phyloP scores from a whole-genome alignment of 2,329 filamentous ascomycete species.

The Claviceps pusilla region DNA sequence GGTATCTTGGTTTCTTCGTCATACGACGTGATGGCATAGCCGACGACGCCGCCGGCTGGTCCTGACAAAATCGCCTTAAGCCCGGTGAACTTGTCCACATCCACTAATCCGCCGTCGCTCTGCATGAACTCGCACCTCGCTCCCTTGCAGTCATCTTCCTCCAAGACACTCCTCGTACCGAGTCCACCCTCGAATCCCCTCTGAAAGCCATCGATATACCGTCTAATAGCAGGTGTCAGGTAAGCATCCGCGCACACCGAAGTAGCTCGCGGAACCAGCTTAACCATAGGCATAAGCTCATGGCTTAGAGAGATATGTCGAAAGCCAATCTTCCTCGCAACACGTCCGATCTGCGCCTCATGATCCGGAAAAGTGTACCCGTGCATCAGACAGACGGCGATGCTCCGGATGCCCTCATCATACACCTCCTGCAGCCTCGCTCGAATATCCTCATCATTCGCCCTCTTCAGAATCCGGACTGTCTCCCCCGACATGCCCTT shows the following conservation, averaged over 20 bases:
- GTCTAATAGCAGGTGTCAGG: constrained; percentile 24
- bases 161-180: constrained; percentile 47
- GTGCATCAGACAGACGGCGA: constrained; percentile 54
- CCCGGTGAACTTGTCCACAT: constrained; percentile 50
- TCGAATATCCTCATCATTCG: constrained; percentile 38
- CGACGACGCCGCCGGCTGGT: constrained; percentile 64
- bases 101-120: constrained; percentile 36
- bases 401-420: constrained; percentile 37
- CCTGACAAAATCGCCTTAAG: constrained; percentile 57
- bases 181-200: constrained; percentile 22
- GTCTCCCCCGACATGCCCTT: constrained; percentile 53
- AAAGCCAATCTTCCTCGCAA: constrained; percentile 28
- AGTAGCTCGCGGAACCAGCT: constrained; percentile 28
- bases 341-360: constrained; percentile 20
- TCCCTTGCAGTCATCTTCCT: constrained; percentile 33
- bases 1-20: constrained; percentile 51
- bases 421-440: constrained; percentile 44
- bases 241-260: constrained; percentile 30
- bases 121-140: constrained; percentile 61
- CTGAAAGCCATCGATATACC: constrained; percentile 21
- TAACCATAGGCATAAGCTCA: constrained; percentile 27
- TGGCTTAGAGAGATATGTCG: constrained; percentile 24
- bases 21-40: constrained; percentile 59
- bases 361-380: constrained; percentile 51
- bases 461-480: constrained; percentile 48